Evolutionary conservation across 2,329 filamentous ascomycete species (phyloP).

Genomic region (Penicillium oxalicum): DNA sequence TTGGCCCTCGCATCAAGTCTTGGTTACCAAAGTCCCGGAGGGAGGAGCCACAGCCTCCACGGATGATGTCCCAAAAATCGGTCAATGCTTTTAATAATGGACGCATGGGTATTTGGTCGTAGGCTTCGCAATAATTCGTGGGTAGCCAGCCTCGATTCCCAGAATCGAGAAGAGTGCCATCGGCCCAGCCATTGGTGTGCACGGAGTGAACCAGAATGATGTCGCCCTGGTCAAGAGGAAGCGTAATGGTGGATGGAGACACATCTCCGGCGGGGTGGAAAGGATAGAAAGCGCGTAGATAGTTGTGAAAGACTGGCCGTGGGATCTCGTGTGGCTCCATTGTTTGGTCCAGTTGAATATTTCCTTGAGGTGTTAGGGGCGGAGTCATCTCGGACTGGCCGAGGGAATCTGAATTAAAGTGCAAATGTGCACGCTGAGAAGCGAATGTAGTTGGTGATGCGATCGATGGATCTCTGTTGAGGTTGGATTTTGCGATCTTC

Average conservation of each 20-base stretch:
- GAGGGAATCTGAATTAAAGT: constrained; percentile 20
- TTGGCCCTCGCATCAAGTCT: constrained; percentile 89
- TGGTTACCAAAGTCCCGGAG: constrained; percentile 78
- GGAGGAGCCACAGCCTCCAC: constrained; percentile 69
- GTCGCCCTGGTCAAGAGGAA: constrained; percentile 84
- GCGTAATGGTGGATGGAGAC: constrained; percentile 78
- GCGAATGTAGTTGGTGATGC: constrained; percentile 10
- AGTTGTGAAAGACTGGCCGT: constrained; percentile 79
- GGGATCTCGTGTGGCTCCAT: constrained; percentile 32
- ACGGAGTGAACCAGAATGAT: constrained; percentile 92
- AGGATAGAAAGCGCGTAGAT: constrained; percentile 86
- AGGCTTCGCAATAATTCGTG: constrained; percentile 96
- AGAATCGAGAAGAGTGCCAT: constrained; percentile 80
- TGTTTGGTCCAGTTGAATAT: constrained; percentile 55
- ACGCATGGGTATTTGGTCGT: constrained; percentile 81
- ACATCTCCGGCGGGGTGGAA: constrained; percentile 75
- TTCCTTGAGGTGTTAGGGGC: constrained; percentile 66
- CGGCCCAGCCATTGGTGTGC: constrained; percentile 97
- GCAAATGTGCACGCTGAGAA: constrained; percentile 9
- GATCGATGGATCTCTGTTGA: constrained; percentile 17
- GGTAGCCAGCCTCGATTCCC: constrained; percentile 91
- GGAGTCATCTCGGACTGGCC: constrained; percentile 61
- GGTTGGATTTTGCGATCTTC: constrained; percentile 33
- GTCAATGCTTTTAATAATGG: constrained; percentile 79
- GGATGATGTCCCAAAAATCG: constrained; percentile 86